A percentile compares a stretch with the other conserved stretches of the same genome.
phyloP scores from a whole-genome alignment of 75 land plant species.

The Pinus taeda region DNA sequence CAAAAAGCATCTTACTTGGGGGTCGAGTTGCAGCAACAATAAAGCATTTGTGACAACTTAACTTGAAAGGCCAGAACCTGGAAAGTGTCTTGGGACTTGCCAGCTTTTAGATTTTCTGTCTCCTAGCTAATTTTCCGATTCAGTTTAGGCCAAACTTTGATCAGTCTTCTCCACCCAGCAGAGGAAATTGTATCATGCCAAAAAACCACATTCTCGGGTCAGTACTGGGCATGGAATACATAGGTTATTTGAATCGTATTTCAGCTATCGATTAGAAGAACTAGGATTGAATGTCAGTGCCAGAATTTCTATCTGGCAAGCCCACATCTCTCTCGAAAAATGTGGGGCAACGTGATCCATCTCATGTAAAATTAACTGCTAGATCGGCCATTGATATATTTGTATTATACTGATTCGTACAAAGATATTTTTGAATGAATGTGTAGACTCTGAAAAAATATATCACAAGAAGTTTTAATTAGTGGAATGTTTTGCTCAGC shows the following conservation, averaged over 20 bases:
- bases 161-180: neutral
- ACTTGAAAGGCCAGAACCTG: neutral
- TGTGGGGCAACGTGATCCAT: neutral
- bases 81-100: neutral
- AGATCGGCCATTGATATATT: neutral
- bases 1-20: neutral
- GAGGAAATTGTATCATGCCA: neutral
- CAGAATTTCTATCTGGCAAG: neutral
- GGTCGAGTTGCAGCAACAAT: neutral
- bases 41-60: neutral
- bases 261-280: conserved; percentile 1
- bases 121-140: neutral
- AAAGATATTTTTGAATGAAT: neutral
- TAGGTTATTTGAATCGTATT: neutral
- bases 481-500: neutral
- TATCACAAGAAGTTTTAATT: neutral
- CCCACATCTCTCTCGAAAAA: neutral
- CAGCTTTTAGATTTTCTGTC: neutral
- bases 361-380: conserved; percentile 9
- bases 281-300: conserved; percentile 1
- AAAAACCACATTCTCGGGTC: neutral
- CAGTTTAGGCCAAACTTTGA: neutral
- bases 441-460: too few species aligned
- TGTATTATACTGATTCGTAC: neutral
- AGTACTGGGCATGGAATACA: neutral